These are phyloP conservation scores for Pichia sp. DNA, from an alignment of 1,139 yeast genomes.

Conservation along the genomic window DNA sequence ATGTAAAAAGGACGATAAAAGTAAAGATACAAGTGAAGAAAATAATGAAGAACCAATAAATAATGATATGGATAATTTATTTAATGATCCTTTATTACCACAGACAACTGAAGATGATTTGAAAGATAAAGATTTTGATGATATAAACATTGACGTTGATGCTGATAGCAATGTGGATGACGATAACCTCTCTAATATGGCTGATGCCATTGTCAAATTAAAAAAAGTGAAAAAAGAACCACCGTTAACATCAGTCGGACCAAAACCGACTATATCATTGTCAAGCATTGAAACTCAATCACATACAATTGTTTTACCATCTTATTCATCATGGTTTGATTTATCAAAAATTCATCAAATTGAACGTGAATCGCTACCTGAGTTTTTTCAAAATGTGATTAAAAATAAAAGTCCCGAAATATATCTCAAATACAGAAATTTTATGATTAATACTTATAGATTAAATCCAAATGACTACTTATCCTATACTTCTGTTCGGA, in stretches of 20 bases:
- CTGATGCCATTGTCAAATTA: background rate
- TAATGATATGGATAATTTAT: constrained; percentile 2
- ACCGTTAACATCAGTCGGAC: background rate
- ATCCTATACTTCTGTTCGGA: constrained; percentile 88
- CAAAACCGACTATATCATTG: constrained; percentile 15
- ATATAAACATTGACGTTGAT: background rate
- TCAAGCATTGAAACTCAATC: constrained; percentile 45
- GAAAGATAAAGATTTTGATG: constrained; percentile 3
- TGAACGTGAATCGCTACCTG: constrained; percentile 75
- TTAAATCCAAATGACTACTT: constrained; percentile 89
- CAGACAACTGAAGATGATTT: constrained; percentile 2
- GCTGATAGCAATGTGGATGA: background rate
- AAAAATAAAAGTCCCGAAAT: constrained; percentile 77
- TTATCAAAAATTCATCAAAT: constrained; percentile 60
- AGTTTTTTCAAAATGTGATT: constrained; percentile 70
- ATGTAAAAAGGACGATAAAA: background rate
- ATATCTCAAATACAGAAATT: constrained; percentile 82
- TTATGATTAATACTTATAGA: constrained; percentile 88
- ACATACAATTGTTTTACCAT: constrained; percentile 87
- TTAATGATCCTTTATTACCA: constrained; percentile 1
- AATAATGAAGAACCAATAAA: background rate
- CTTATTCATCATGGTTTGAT: constrained; percentile 88
- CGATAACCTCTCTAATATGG: background rate
- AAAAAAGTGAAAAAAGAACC: background rate
- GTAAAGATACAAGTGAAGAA: background rate